Conservation (phyloP, 129 eudicot species). For the Oenanthe sinensis region DNA sequence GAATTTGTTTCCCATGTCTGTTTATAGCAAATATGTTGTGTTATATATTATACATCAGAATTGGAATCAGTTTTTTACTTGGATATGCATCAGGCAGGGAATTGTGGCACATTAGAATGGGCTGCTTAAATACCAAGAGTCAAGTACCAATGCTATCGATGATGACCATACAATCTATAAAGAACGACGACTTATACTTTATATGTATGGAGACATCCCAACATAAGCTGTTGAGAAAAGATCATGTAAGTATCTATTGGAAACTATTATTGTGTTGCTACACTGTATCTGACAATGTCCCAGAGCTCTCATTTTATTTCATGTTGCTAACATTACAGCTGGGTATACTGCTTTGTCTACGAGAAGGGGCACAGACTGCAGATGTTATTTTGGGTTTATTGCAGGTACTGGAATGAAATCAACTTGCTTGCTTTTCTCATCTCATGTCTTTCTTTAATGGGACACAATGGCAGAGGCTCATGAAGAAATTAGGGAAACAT, state of each 20-base stretch:
- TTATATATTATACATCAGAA: constrained; percentile 1
- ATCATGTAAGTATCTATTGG: constrained; percentile 18
- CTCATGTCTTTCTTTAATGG: not conserved
- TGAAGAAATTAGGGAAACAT: not conserved
- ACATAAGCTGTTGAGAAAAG: constrained; percentile 23
- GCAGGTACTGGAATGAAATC: constrained; percentile 32
- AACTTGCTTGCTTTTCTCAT: not conserved
- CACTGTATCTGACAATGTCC: not conserved
- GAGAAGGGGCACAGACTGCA: constrained; percentile 71
- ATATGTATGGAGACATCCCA: constrained; percentile 51
- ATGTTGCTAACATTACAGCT: constrained; percentile 22
- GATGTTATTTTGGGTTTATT: constrained; percentile 68
- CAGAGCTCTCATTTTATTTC: not conserved
- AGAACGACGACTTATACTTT: constrained; percentile 56
- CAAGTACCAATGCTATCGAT: constrained; percentile 49
- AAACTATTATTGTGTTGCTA: not conserved
- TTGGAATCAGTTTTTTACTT: constrained; percentile 13
- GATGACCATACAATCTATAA: constrained; percentile 59
- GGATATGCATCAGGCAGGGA: constrained; percentile 36
- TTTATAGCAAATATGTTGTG: not conserved
- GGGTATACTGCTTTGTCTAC: constrained; percentile 66
- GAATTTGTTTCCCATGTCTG: constrained; percentile 11
- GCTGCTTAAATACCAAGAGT: constrained; percentile 55
- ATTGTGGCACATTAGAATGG: constrained; percentile 70
- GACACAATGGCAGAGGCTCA: not conserved